Evolutionary conservation across 2,329 filamentous ascomycete genomes (phyloP), one percentile per base, ranked within the genome.

Genomic region (Neofusicoccum umdonicola): DNA sequence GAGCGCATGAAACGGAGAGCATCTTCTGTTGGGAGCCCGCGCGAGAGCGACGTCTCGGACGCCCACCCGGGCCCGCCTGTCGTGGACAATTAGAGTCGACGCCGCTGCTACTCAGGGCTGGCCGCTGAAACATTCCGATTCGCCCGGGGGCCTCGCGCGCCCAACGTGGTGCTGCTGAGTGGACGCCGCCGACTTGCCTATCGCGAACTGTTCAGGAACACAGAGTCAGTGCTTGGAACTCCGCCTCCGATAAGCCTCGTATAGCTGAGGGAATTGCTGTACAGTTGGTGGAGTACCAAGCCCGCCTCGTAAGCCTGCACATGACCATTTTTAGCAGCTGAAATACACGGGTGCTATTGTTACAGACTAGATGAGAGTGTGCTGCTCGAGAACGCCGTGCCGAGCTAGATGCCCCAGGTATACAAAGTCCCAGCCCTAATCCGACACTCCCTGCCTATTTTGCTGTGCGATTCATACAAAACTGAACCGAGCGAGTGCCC

Each of bases 211-310:
- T 3, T 44, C 39, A 44, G 39, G 27, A 45, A 35, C 50, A 19
- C 27, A 4, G 7, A 15, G 56, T 60, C 56, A 47, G 56, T 45
- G 56, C 54, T 58, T 58, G 39, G 7, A 17, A 58, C 56, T 45
- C 56, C 22, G 56, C 31, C 42, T 19, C 56, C n/a, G 41, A 60
- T 42, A 58, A 58, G 54, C 13, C 22, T 58, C 54, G 54, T 44
- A 58, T n/a, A 44, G 11, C 54, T 22, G 54, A 57, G 37, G 37
- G 37, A 17, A 34, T 57, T 44, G 19, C 27, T 31, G 27, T 31
- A 7, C 27, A 31, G 27, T 31, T 31, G 27, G 27, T 31, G 27
- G 27, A 31, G 27, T 3, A 31, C 6, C 27, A 31, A 31, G 27
- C 27, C 4, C 27, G 27, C 27, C 27, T 31, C 27, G 27, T 31